Conservation (phyloP, 169 alveolate genomes). For the Cyclospora cayetanensis region DNA sequence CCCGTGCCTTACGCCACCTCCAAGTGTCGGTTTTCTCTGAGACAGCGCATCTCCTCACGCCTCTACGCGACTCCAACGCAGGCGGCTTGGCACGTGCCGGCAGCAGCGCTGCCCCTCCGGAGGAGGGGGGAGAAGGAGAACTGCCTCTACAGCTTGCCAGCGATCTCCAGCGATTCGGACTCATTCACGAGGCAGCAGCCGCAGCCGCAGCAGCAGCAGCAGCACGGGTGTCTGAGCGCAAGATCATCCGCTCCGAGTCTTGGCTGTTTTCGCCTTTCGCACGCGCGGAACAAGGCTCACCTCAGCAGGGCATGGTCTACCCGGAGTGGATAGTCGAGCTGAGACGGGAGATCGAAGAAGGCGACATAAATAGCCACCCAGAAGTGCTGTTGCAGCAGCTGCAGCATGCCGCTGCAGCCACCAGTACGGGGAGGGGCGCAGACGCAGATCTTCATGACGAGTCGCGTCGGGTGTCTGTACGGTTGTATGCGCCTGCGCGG, state of each 20-base stretch:
- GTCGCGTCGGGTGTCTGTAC: neutral
- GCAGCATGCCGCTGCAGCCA: neutral
- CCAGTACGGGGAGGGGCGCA: neutral
- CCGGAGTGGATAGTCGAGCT: neutral
- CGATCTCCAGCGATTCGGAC: neutral
- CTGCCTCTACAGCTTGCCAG: neutral
- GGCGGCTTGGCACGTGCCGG: neutral
- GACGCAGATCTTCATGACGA: neutral
- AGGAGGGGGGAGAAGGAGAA: neutral
- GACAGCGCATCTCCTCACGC: neutral
- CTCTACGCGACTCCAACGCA: neutral
- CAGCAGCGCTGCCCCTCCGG: neutral
- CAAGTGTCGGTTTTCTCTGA: neutral
- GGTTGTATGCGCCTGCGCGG: neutral
- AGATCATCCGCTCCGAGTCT: neutral
- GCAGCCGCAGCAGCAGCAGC: neutral
- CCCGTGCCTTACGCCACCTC: neutral
- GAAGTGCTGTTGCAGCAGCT: neutral
- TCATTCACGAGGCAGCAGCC: neutral
- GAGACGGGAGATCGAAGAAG: neutral
- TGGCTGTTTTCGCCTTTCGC: neutral
- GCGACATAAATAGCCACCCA: neutral
- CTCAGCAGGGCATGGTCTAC: neutral
- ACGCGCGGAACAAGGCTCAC: no score
- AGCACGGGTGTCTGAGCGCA: neutral